Evolutionary conservation across 441 rosid genomes (phyloP).

Genomic region (Pelargonium myrrhifolium): DNA sequence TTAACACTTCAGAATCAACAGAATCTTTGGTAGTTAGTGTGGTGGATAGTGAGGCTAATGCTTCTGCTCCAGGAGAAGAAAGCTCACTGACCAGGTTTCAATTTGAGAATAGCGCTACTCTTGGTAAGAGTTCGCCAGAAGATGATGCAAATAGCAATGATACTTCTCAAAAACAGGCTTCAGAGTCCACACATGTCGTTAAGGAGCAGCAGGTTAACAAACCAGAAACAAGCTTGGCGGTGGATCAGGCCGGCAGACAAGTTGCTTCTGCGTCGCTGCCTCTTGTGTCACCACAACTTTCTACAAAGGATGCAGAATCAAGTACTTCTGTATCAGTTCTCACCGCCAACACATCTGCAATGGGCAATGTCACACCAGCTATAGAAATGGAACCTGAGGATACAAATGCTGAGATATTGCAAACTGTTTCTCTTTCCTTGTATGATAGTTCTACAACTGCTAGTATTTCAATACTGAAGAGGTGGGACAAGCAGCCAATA

Average conservation of each 20-base stretch:
- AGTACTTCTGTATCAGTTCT: slow-evolving; percentile 14
- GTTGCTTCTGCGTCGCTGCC: slow-evolving; percentile 11
- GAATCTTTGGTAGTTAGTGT: slow-evolving; percentile 14
- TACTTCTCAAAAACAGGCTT: slow-evolving; percentile 20
- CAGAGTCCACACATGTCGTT: slow-evolving; percentile 11
- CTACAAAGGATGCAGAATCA: slow-evolving; percentile 21
- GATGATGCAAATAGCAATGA: slow-evolving; percentile 4
- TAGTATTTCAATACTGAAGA: slow-evolving; percentile 21
- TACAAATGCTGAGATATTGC: slow-evolving; percentile 12
- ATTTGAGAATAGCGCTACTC: slow-evolving; percentile 11
- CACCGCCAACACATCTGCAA: slow-evolving; percentile 22
- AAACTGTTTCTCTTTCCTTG: slow-evolving; percentile 5
- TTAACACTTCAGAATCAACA: slow-evolving; percentile 18
- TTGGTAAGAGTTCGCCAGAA: slow-evolving; percentile 16
- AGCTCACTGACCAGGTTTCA: slow-evolving; percentile 7
- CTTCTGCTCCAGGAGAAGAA: slow-evolving; percentile 21
- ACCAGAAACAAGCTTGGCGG: slow-evolving; percentile 5
- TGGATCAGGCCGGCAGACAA: slow-evolving; percentile 7
- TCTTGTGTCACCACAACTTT: slow-evolving; percentile 16
- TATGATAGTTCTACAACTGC: slow-evolving; percentile 16
- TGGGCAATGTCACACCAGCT: slow-evolving; percentile 11
- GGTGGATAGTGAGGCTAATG: slow-evolving; percentile 19
- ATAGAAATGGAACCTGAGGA: slow-evolving; percentile 4
- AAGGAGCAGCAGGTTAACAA: slow-evolving; percentile 18
- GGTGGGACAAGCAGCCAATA: slow-evolving; percentile 22